Percentiles rank a stretch among this genome's conserved stretches.
phyloP scores from a whole-genome alignment of 805 yeast species.

The Saccharomycopsis synnaedendra region DNA sequence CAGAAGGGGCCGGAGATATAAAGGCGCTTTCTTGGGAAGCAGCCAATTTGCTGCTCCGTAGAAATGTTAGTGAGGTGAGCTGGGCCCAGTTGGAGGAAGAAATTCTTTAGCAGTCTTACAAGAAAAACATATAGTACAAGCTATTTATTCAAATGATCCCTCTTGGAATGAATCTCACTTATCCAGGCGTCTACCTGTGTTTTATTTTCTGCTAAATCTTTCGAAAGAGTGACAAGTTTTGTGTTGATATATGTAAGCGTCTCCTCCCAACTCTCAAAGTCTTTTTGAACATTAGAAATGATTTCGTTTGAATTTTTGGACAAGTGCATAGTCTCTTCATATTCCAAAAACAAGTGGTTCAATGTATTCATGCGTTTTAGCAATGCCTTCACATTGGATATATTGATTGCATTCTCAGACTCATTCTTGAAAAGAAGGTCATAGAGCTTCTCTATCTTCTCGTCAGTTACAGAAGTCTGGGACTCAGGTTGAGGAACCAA shows the following conservation, averaged over 20 bases:
- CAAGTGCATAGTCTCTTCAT: slow-evolving; percentile 5
- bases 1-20: slow-evolving; percentile 1
- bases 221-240: slow-evolving; percentile 4
- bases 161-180: too few relatives aligned
- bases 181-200: slow-evolving; percentile 7
- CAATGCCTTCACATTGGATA: neutral
- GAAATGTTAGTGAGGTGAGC: neutral
- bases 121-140: too few relatives aligned
- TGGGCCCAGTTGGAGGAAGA: neutral
- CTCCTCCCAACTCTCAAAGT: slow-evolving; percentile 9
- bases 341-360: slow-evolving; percentile 11
- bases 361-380: slow-evolving; percentile 11
- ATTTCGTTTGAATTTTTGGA: slow-evolving; percentile 5
- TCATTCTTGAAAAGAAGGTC: neutral
- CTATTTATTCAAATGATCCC: too few relatives aligned
- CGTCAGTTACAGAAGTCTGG: neutral
- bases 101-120: neutral
- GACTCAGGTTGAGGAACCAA: too few relatives aligned
- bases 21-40: slow-evolving; percentile 14
- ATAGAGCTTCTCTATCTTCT: slow-evolving; percentile 6
- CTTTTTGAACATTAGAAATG: slow-evolving; percentile 1
- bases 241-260: slow-evolving; percentile 1
- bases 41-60: slow-evolving; percentile 5
- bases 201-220: slow-evolving; percentile 2
- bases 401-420: neutral